Evolutionary conservation across 805 yeast species (phyloP).

Genomic region (Saccharomyces paradoxus): DNA sequence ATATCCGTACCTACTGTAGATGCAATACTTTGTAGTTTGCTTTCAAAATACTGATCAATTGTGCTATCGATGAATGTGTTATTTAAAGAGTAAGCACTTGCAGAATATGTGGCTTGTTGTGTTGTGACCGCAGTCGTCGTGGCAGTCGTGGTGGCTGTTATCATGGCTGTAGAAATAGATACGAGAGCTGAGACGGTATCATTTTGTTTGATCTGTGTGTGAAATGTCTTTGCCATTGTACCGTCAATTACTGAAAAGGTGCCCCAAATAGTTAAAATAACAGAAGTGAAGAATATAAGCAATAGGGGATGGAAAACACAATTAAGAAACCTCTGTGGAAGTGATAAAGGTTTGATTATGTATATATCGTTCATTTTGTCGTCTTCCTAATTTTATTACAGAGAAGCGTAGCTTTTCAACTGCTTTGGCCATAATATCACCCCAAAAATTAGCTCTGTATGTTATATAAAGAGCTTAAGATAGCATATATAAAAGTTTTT

Average conservation of each 20-base stretch:
- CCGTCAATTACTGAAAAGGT: constrained; percentile 1
- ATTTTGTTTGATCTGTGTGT: background rate
- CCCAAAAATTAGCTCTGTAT: background rate
- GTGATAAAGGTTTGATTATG: constrained; percentile 5
- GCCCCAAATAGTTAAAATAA: constrained; percentile 11
- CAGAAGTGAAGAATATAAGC: constrained; percentile 5
- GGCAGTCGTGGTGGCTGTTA: constrained; percentile 1
- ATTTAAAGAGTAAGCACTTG: background rate
- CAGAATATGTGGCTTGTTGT: constrained; percentile 1
- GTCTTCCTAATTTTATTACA: background rate
- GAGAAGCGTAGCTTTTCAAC: background rate
- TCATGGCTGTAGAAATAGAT: background rate
- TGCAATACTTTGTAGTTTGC: background rate
- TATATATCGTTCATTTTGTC: background rate
- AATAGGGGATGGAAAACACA: constrained; percentile 10
- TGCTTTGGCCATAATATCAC: background rate
- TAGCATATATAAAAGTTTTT: background rate
- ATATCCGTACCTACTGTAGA: constrained; percentile 1
- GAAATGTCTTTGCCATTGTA: background rate
- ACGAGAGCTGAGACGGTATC: background rate
- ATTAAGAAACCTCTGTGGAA: constrained; percentile 11
- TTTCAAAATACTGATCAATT: constrained; percentile 1
- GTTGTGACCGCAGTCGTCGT: constrained; percentile 1
- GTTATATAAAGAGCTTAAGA: background rate
- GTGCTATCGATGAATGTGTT: background rate